Base-by-base conservation (phyloP, 2,329 filamentous ascomycete species). In the Huntiella decipiens region DNA sequence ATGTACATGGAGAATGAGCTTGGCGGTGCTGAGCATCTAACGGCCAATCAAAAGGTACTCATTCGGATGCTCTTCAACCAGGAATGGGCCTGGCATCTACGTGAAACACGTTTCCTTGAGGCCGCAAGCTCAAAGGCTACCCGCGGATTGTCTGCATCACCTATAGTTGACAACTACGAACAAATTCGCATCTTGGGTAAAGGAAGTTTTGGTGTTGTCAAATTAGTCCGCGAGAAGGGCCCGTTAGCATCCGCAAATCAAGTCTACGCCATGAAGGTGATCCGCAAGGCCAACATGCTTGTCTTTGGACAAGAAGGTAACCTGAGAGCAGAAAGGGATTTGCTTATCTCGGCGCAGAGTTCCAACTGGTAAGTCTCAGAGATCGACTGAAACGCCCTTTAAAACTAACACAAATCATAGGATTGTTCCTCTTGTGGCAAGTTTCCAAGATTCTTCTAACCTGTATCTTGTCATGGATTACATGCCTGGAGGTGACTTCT, bases 391-490 rank as follows among this genome's bases (percentile, higher is more conserved):
- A 13, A 36, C 2, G 5, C 6, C 5, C 19, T 38, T 8, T 10
- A 5, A 6, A 6, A 5, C 38, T 33, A 16, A 17, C 31, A 31
- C 13, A 6, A 12, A 31, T 13, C 33, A 13, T 42, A 79, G 74
- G 88, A 77, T 94, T 40, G 83, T 96, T 2, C 83, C 87, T 1
- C 66, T 98, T 33, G 72, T 94, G 43, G 71, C 83, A 43, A 91
- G 85, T 56, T 96, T 96, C 53, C 85, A 96, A 59, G 91, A 96
- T 58, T 66, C 73, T 33, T 71, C 73, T 37, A 84, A 83, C 54
- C 68, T 98, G 4, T 96, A 96, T 55, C 73, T 98, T 4, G 82
- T 95, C 44, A 95, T 96, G 86, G 87, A 96, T 50, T 98, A 93
- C 57, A 95, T 95, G 85, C 80, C 92, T 2, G 91, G 88, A 0